Evolutionary conservation across 192 early-diverging fungal species (phyloP), one percentile per base, ranked within the genome.

Genomic region (Entophlyctis helioformis): DNA sequence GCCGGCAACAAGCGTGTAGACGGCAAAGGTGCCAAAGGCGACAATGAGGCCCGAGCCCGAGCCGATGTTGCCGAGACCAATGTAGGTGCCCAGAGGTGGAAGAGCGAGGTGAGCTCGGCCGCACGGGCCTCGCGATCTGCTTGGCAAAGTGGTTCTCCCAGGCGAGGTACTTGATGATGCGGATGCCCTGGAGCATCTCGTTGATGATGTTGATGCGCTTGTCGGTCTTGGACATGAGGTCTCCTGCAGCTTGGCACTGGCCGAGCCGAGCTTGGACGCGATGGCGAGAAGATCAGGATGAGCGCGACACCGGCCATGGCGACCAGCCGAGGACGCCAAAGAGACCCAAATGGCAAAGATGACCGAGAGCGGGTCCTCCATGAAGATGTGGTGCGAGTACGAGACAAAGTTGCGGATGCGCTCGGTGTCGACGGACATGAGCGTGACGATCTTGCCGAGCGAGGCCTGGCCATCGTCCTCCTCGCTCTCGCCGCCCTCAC

Each of bases 151-250:
- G 46, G 3, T 39, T 8, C 36, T 74, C 72, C 67, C 72, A 74
- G n/a, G 62, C 64, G 40, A 74, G 67, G 48, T 63, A 96, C 58
- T 98, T 98, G 45, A 98, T 80, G n/a, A 95, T 85, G 18, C 88
- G 74, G 33, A 98, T 94, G 31, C 87, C 91, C 62, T 87, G 71
- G 36, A 93, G 64, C 48, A 87, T 66, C 60, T 97, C 90, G 42
- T 85, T 93, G 42, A 91, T 79, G 48, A 78, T 66, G n/a, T 81
- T 73, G 28, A 92, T 68, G 16, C 91, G 80, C 51, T 85, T 61
- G 51, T 87, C 85, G 10, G 78, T 84, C 12, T 69, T 61, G 26
- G 47, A 52, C 51, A 84, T 73, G 78, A 42, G 11, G 71, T 55
- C n/a, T 76, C 64, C 55, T 87, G 80, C 52, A 34, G 25, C 31